Evolutionary conservation across 176 grass and related monocot genomes (phyloP).

Genomic region (Oryza officinalis): DNA sequence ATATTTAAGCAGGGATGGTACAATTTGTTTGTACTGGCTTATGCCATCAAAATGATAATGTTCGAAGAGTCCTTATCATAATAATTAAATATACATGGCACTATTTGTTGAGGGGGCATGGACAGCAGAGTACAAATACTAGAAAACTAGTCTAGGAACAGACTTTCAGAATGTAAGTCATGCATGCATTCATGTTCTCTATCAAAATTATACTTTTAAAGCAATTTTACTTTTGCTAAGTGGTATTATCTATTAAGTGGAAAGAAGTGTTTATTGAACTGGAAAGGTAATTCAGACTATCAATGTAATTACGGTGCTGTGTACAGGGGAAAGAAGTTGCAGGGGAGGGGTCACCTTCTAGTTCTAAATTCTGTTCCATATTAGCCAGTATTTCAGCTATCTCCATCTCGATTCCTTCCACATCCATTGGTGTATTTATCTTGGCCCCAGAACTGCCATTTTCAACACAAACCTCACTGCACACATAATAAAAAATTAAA

Average conservation of each 20-base stretch:
- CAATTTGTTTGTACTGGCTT: background rate
- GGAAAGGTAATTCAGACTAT: background rate
- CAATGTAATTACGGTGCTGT: background rate
- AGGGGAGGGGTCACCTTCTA: background rate
- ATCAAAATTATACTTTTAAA: background rate
- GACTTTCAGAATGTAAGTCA: background rate
- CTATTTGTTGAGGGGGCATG: background rate
- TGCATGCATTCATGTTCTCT: background rate
- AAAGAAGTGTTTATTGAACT: background rate
- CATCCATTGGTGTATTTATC: background rate
- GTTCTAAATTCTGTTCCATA: background rate
- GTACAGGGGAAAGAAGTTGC: background rate
- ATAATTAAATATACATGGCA: background rate
- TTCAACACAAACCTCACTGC: no score
- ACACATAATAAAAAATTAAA: no score
- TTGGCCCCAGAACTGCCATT: background rate
- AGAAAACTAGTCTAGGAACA: background rate
- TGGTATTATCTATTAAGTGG: background rate
- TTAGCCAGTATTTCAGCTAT: background rate
- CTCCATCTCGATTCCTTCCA: background rate
- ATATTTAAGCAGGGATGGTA: background rate
- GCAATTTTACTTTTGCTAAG: background rate
- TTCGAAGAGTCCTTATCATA: background rate
- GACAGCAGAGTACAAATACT: background rate
- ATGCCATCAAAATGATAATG: background rate